Evolutionary conservation across 23 red algal species (phyloP), one percentile per base, ranked within the genome.

Genomic region (Gracilaria vermiculophylla): DNA sequence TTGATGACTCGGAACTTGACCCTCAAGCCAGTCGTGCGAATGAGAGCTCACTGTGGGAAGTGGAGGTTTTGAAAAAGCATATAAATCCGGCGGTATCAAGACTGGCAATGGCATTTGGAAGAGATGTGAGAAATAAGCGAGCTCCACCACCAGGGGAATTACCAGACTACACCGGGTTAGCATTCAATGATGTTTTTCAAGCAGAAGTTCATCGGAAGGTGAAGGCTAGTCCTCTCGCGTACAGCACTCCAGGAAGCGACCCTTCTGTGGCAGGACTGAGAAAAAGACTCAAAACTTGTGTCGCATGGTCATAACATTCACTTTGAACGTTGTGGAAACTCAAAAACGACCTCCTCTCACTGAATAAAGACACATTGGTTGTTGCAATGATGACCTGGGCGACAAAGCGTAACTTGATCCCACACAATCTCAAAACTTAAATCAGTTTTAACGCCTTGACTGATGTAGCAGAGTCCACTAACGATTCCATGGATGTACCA

Each of bases 1-100:
- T 82, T 37, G 83, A 97, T 54, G 95, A 93, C 54, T 34, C 78
- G 19, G 82, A 82, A 69, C 6, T 56, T n/a, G 80, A 94, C 41
- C 86, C 90, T 23, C 78, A 81, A 28, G 28, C 34, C 21, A 79
- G 82, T 41, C 21, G 69, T 11, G 95, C 95, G 25, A 29, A 82
- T 0, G 28, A 86, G 21, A 97, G 90, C 54, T 97, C 66, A 14
- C 31, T 97, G 76, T 97, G 95, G 95, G 95, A 97, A 65, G 32
- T 97, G 29, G 71, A 83, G 9, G 57, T 90, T 19, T 80, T 97
- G 28, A 77, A 66, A n/a, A 42, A 43, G 33, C 95, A 97, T 57
- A 48, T 90, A 34, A 81, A 77, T 20, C 88, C 88, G 51, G 85
- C 82, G 25, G 84, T 97, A 2, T 87, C 93, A 69, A 78, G 83